These are phyloP conservation scores for Coemansia sp. DNA, from an alignment of 192 early-diverging fungal species.

Conservation along the genomic window DNA sequence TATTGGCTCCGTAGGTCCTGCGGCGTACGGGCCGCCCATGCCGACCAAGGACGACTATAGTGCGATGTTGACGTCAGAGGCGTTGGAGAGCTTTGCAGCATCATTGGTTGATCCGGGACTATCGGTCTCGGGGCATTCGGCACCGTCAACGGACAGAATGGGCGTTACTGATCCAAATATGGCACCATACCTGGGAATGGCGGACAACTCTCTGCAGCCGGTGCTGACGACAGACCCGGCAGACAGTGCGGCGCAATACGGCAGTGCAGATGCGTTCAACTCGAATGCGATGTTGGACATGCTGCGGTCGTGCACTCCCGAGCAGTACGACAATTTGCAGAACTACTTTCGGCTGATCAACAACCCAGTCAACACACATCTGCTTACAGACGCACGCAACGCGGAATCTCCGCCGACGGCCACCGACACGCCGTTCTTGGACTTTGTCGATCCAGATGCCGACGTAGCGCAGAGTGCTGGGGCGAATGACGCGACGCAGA, in stretches of 20 bases:
- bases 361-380: conserved; percentile 15
- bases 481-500: neutral
- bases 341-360: conserved; percentile 14
- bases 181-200: neutral
- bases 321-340: conserved; percentile 31
- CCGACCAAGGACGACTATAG: neutral
- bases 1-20: neutral
- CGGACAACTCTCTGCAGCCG: neutral
- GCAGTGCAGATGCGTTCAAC: neutral
- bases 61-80: neutral
- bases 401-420: neutral
- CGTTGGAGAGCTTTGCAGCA: neutral
- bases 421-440: conserved; percentile 29
- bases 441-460: conserved; percentile 41
- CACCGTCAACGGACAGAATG: neutral
- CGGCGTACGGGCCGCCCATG: neutral
- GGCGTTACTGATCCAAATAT: neutral
- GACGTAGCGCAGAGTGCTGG: neutral
- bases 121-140: neutral
- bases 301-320: conserved; percentile 19
- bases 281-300: conserved; percentile 7
- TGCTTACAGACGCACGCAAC: conserved; percentile 16
- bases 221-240: neutral
- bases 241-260: neutral
- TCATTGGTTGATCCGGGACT: conserved; percentile 2